These are phyloP conservation scores for Madurella fahalii DNA, from an alignment of 2,329 filamentous ascomycete genomes.

Conservation along the genomic window DNA sequence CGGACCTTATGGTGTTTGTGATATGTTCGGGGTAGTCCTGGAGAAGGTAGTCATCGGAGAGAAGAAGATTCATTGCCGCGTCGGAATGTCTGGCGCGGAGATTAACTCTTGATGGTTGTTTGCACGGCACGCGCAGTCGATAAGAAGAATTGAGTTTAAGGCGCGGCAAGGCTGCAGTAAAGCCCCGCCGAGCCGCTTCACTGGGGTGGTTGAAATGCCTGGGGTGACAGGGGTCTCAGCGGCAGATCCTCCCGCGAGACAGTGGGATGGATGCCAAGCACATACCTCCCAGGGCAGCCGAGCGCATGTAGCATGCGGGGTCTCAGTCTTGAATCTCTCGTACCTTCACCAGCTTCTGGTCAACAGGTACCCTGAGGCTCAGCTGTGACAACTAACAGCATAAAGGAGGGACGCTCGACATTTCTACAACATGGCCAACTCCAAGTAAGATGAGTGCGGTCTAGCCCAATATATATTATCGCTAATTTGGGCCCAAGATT, in stretches of 20 bases:
- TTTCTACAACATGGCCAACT: slow-evolving; percentile 47
- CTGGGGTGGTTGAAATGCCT: not conserved
- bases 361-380: not conserved
- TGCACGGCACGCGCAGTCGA: not conserved
- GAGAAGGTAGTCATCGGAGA: slow-evolving; percentile 60
- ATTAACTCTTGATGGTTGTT: slow-evolving; percentile 1
- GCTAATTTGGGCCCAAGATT: slow-evolving; percentile 54
- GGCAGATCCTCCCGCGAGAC: slow-evolving; percentile 1
- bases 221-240: not conserved
- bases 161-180: slow-evolving; percentile 18
- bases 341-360: not conserved
- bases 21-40: slow-evolving; percentile 89
- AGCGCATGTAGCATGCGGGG: slow-evolving; percentile 7
- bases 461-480: not conserved
- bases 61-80: slow-evolving; percentile 51
- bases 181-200: slow-evolving; percentile 7
- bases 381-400: not conserved
- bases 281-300: not conserved
- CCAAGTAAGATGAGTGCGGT: slow-evolving; percentile 40
- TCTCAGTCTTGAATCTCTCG: not conserved
- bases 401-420: not conserved
- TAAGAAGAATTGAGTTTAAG: not conserved
- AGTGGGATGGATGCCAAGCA: not conserved
- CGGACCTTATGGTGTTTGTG: slow-evolving; percentile 76
- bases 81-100: slow-evolving; percentile 8